Evolutionary conservation across 169 alveolate genomes (phyloP).

Genomic region (Cryptosporidium viatorum): DNA sequence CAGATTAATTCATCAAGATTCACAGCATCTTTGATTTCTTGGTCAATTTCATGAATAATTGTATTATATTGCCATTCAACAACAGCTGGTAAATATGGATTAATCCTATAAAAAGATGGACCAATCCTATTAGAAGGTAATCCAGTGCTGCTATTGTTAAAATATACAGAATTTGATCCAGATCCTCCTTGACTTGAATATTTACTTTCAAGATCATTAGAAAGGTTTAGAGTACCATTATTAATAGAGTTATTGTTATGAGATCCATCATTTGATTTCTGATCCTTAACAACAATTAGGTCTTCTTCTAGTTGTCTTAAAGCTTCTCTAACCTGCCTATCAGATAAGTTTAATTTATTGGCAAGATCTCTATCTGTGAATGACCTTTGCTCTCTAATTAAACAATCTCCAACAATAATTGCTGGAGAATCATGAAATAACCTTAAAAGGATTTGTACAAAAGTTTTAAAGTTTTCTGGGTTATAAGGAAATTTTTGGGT

Average conservation of each 20-base stretch:
- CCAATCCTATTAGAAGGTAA: conserved; percentile 12
- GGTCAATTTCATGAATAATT: conserved; percentile 49
- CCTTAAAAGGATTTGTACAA: conserved; percentile 52
- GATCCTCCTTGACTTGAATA: not conserved
- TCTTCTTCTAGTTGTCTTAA: conserved; percentile 60
- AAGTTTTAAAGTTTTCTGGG: conserved; percentile 54
- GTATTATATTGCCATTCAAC: conserved; percentile 73
- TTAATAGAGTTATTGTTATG: not conserved
- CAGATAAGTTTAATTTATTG: conserved; percentile 39
- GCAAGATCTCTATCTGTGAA: conserved; percentile 71
- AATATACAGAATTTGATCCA: not conserved
- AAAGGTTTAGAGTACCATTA: not conserved
- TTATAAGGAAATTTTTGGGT: conserved; percentile 53
- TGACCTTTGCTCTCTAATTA: conserved; percentile 62
- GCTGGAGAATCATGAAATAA: conserved; percentile 67
- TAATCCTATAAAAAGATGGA: conserved; percentile 36
- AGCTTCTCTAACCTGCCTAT: conserved; percentile 70
- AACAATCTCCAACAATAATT: conserved; percentile 65
- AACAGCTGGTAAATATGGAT: conserved; percentile 68
- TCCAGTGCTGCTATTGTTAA: not conserved
- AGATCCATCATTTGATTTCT: conserved; percentile 20
- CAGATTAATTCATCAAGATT: conserved; percentile 54
- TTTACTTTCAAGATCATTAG: conserved; percentile 7
- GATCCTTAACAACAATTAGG: conserved; percentile 58
- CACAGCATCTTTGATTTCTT: conserved; percentile 65